Evolutionary conservation across 2,329 filamentous ascomycete species (phyloP).

Genomic region (Ophiostoma piceae): DNA sequence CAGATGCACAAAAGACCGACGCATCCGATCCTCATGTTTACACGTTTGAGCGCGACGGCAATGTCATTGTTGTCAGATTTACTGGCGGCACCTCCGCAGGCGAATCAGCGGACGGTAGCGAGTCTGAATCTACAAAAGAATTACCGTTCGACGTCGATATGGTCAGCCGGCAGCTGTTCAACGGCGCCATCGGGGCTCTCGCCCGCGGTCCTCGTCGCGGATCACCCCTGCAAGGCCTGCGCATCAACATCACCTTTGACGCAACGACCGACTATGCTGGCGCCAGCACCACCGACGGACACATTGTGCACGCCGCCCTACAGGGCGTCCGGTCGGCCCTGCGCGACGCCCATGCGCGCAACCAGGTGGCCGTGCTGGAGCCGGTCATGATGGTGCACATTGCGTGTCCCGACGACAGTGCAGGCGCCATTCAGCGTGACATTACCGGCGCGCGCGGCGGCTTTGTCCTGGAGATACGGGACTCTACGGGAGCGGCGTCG

Average conservation of each 20-base stretch:
- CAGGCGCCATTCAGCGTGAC: conserved; percentile 79
- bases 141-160: conserved; percentile 47
- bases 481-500: conserved; percentile 41
- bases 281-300: conserved; percentile 58
- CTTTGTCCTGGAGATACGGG: conserved; percentile 65
- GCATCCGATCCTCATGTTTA: background rate
- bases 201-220: conserved; percentile 76
- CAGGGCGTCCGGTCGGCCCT: conserved; percentile 65
- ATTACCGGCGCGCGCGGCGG: conserved; percentile 70
- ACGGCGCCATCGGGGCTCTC: conserved; percentile 76
- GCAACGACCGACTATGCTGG: conserved; percentile 59
- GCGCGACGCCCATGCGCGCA: conserved; percentile 51
- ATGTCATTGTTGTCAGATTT: conserved; percentile 56
- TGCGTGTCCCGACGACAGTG: conserved; percentile 72
- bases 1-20: background rate
- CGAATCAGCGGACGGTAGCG: background rate
- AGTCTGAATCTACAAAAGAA: background rate
- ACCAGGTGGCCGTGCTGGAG: conserved; percentile 72
- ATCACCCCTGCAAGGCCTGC: conserved; percentile 73
- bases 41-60: conserved; percentile 56
- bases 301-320: conserved; percentile 60
- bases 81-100: conserved; percentile 36
- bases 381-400: conserved; percentile 91
- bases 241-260: conserved; percentile 66
- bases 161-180: conserved; percentile 59